These are phyloP conservation scores for Gloeopeniophorella convolvens DNA, from an alignment of 768 basidiomycete genomes.

Conservation along the genomic window DNA sequence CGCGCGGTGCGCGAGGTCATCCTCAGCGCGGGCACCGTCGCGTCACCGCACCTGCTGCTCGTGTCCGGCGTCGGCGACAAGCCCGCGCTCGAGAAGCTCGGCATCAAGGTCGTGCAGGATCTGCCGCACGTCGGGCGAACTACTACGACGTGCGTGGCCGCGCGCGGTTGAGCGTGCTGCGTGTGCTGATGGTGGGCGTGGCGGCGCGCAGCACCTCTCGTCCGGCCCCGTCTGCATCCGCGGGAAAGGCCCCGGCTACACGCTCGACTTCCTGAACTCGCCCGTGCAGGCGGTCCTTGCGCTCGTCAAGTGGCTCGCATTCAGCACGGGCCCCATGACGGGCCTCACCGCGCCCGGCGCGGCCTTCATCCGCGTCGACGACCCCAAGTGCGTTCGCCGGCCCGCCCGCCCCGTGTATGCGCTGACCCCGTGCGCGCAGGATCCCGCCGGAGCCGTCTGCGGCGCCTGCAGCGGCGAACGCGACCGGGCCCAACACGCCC, in stretches of 20 bases:
- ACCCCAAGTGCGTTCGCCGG: conserved; percentile 6
- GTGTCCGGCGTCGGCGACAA: conserved; percentile 38
- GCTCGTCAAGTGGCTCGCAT: conserved; percentile 8
- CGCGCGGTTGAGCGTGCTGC: neutral
- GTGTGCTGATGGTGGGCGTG: neutral
- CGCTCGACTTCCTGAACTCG: conserved; percentile 17
- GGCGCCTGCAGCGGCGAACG: conserved; percentile 4
- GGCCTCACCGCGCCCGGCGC: conserved; percentile 8
- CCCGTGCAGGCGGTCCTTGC: conserved; percentile 5
- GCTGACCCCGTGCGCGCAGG: no score
- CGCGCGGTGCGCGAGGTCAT: conserved; percentile 22
- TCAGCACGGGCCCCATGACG: conserved; percentile 13
- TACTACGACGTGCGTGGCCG: conserved; percentile 11
- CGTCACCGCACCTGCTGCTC: conserved; percentile 35
- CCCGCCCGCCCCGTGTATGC: neutral
- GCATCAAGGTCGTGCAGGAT: conserved; percentile 23
- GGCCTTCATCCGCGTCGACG: conserved; percentile 16
- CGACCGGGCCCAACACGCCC: conserved; percentile 12
- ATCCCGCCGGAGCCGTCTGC: no score
- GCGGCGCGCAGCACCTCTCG: conserved; percentile 1
- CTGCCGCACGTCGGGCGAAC: conserved; percentile 17
- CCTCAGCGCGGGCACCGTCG: conserved; percentile 20
- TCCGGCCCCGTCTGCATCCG: conserved; percentile 14
- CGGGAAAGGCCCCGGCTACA: conserved; percentile 14
- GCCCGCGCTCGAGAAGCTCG: conserved; percentile 25